Conservation (phyloP, 2,329 filamentous ascomycete species). For the Alternaria longipes region DNA sequence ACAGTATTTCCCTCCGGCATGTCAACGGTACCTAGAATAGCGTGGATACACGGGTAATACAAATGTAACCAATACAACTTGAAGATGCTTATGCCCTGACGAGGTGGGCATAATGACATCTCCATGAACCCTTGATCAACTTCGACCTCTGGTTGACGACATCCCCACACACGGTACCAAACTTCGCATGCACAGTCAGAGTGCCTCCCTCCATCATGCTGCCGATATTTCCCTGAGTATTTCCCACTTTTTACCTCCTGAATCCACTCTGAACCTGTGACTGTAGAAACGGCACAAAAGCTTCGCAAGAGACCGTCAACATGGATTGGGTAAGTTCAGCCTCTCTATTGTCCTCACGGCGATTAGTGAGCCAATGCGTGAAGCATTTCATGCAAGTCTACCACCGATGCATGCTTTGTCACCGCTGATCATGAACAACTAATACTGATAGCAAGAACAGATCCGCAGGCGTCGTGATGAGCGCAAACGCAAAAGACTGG, state of each 20-base stretch:
- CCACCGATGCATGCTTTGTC: too few relatives aligned
- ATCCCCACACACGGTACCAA: conserved; percentile 4
- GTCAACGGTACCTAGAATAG: too few relatives aligned
- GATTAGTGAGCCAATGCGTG: neutral
- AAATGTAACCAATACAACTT: neutral
- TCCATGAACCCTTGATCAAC: neutral
- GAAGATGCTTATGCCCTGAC: neutral
- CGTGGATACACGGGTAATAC: neutral
- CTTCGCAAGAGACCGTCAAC: neutral
- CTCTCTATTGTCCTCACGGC: neutral
- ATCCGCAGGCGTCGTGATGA: neutral
- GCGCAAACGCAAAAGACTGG: neutral
- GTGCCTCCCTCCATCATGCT: neutral
- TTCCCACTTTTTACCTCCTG: neutral
- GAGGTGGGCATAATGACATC: conserved; percentile 1
- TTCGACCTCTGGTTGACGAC: neutral
- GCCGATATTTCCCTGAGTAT: neutral
- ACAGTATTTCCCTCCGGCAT: accelerated
- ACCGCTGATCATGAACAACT: neutral
- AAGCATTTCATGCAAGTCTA: neutral
- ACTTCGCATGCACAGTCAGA: neutral
- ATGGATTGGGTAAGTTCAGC: conserved; percentile 2
- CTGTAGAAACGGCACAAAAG: neutral
- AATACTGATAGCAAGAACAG: neutral
- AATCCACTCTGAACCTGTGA: neutral